phyloP scores from a whole-genome alignment of 176 grass and related monocot species.

The Olyra latifolia region DNA sequence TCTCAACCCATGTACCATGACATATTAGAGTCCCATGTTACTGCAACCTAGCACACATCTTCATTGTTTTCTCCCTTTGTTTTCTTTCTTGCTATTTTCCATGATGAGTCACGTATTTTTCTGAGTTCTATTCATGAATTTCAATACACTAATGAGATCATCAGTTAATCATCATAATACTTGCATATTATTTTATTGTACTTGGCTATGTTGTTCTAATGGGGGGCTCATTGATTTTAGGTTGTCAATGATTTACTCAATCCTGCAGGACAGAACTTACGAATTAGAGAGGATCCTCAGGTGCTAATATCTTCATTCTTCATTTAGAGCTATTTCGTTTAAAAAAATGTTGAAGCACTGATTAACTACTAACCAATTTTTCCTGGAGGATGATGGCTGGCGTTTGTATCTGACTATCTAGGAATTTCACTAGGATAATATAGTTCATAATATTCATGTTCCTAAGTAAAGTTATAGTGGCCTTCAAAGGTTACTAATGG shows the following conservation, averaged over 20 bases:
- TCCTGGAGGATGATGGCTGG: conserved; percentile 3
- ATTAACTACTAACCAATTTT: conserved; percentile 18
- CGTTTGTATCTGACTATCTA: not conserved
- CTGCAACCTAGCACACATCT: not conserved
- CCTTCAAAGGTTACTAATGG: not conserved
- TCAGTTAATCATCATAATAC: not conserved
- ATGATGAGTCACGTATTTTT: not conserved
- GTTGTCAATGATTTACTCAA: conserved; percentile 99
- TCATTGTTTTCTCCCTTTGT: not conserved
- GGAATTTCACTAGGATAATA: conserved; percentile 1
- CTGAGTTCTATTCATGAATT: not conserved
- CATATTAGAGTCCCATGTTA: not conserved
- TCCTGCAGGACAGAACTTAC: conserved; percentile 93
- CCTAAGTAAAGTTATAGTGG: not conserved
- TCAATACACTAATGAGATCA: not conserved
- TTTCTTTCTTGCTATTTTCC: conserved; percentile 6
- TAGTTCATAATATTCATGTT: conserved; percentile 7
- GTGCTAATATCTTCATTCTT: conserved; percentile 47
- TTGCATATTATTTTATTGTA: conserved; percentile 15
- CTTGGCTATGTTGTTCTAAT: conserved; percentile 27
- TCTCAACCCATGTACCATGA: not conserved
- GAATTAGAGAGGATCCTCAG: conserved; percentile 97
- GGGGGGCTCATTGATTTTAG: conserved; percentile 39
- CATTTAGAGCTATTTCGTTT: conserved; percentile 19
- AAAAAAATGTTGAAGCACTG: not conserved